Percentiles rank a stretch among this genome's conserved stretches.
These are phyloP conservation scores for Penstemon newberryi DNA, from an alignment of 257 asterid genomes.

Conservation along the genomic window DNA sequence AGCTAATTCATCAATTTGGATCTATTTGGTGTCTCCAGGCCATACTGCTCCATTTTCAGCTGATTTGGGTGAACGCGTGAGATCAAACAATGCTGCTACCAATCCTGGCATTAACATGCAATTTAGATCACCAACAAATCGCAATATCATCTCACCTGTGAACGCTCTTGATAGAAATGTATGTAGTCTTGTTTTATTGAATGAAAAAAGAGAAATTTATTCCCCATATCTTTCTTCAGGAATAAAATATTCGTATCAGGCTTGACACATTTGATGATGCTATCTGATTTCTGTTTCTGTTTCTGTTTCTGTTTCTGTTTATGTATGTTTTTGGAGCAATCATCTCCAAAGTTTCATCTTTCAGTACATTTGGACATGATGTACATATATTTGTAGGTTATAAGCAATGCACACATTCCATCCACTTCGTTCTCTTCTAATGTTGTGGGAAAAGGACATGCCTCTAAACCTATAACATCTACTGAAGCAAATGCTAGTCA, in stretches of 20 bases:
- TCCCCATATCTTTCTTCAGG: constrained; percentile 5
- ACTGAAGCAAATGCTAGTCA: constrained; percentile 63
- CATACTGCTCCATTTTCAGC: constrained; percentile 50
- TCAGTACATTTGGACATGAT: constrained; percentile 20
- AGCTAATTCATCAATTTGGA: constrained; percentile 27
- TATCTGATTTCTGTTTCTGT: constrained; percentile 8
- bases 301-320: not conserved
- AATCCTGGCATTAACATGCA: constrained; percentile 68
- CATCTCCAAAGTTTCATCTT: not conserved
- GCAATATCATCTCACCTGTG: constrained; percentile 48
- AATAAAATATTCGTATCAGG: not conserved
- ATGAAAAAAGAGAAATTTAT: constrained; percentile 2
- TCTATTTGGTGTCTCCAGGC: constrained; percentile 40
- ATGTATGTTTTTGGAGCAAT: constrained; percentile 1
- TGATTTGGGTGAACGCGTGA: constrained; percentile 62
- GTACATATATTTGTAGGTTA: constrained; percentile 43
- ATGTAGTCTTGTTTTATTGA: constrained; percentile 27
- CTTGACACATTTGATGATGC: not conserved
- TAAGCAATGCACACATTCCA: constrained; percentile 54
- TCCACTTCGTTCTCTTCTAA: constrained; percentile 71
- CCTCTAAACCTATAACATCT: constrained; percentile 57
- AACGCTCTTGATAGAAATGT: constrained; percentile 71
- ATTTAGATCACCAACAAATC: constrained; percentile 67
- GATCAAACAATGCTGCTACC: constrained; percentile 53
- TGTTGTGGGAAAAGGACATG: constrained; percentile 54